Conservation (phyloP, 73 alveolate genomes). For the Paramecium sexaurelia region DNA sequence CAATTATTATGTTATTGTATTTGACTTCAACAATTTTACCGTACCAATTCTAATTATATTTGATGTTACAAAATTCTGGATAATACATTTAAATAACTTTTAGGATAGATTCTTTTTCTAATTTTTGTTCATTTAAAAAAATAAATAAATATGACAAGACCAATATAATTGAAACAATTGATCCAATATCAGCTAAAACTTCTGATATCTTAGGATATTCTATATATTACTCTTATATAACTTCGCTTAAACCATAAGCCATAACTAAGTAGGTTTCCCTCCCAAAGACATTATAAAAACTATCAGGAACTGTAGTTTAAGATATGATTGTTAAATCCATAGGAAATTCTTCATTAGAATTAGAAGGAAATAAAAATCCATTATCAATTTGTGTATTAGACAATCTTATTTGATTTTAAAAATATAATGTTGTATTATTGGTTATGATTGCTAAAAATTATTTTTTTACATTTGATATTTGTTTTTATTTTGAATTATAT, state of each 20-base stretch:
- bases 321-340: neutral
- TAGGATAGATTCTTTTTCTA: neutral
- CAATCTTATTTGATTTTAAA: neutral
- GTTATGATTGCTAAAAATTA: neutral
- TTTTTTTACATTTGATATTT: neutral
- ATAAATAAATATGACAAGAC: neutral
- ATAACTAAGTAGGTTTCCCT: neutral
- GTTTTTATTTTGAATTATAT: neutral
- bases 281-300: neutral
- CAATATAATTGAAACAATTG: neutral
- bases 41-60: neutral
- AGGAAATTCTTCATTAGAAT: neutral
- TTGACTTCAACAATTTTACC: neutral
- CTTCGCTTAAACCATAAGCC: neutral
- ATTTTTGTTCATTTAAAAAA: neutral
- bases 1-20: neutral
- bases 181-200: slow-evolving; percentile 31
- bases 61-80: neutral
- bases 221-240: neutral
- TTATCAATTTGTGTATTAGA: neutral
- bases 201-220: slow-evolving; percentile 31
- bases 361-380: slow-evolving; percentile 1
- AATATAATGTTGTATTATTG: neutral
- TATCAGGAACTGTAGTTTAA: neutral
- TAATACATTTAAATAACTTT: slow-evolving; percentile 48